Conservation (phyloP, 345 rosid species). For the Linum usitatissimum region DNA sequence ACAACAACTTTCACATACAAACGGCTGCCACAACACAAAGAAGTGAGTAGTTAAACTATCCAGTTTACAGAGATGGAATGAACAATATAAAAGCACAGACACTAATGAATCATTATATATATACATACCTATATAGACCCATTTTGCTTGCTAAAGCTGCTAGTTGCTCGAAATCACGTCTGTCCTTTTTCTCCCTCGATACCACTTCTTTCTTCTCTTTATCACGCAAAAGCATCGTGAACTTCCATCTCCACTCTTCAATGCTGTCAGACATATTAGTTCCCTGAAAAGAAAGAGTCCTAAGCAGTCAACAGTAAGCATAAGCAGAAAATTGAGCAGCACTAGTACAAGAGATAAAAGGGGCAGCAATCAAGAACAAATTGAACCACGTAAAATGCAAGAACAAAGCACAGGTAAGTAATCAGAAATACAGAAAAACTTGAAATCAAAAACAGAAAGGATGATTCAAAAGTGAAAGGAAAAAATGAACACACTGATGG, state of each 20-base stretch:
- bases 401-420: neutral
- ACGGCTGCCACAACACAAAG: conserved; percentile 47
- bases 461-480: neutral
- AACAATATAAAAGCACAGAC: conserved; percentile 3
- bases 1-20: conserved; percentile 68
- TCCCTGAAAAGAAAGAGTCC: conserved; percentile 28
- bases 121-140: conserved; percentile 71
- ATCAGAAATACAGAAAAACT: neutral
- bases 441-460: neutral
- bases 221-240: conserved; percentile 42
- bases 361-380: neutral
- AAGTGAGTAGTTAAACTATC: neutral
- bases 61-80: conserved; percentile 17
- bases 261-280: conserved; percentile 24
- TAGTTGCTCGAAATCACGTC: conserved; percentile 64
- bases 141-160: conserved; percentile 54
- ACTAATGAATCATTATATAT: conserved; percentile 12
- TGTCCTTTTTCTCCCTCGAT: conserved; percentile 77
- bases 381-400: neutral
- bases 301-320: conserved; percentile 3
- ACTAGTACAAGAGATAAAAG: too few relatives aligned
- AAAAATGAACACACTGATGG: conserved; percentile 23
- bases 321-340: neutral
- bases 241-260: conserved; percentile 61
- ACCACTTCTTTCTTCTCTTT: conserved; percentile 57